phyloP scores from a whole-genome alignment of 2,329 filamentous ascomycete genomes.

The Phialophora verrucosa region DNA sequence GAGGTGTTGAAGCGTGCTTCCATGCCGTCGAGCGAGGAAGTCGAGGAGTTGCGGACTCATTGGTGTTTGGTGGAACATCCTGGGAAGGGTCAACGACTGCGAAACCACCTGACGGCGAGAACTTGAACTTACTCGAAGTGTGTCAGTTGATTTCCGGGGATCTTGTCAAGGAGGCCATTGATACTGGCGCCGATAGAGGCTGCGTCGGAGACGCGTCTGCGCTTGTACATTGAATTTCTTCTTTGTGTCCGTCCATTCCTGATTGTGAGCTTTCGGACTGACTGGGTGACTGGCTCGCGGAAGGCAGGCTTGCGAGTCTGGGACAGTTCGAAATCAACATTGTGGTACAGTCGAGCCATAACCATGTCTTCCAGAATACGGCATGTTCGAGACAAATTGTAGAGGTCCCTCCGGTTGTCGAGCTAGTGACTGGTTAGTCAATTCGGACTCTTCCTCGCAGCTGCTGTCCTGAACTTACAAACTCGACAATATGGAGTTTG shows the following conservation, averaged over 20 bases:
- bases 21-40: slow-evolving; percentile 27
- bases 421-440: slow-evolving; percentile 30
- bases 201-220: slow-evolving; percentile 25
- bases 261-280: slow-evolving; percentile 34
- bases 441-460: not conserved
- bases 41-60: slow-evolving; percentile 22
- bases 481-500: slow-evolving; percentile 37
- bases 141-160: slow-evolving; percentile 29
- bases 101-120: not conserved
- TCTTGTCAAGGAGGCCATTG: slow-evolving; percentile 28
- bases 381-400: slow-evolving; percentile 38
- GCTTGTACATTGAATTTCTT: slow-evolving; percentile 20
- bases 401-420: slow-evolving; percentile 36
- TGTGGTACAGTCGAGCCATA: slow-evolving; percentile 36
- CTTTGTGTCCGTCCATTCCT: slow-evolving; percentile 29
- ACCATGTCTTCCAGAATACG: slow-evolving; percentile 36
- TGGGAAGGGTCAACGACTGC: slow-evolving; percentile 1
- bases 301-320: slow-evolving; percentile 24
- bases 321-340: slow-evolving; percentile 33
- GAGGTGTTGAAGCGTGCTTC: slow-evolving; percentile 30
- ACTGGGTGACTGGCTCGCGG: slow-evolving; percentile 34
- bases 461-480: slow-evolving; percentile 31
- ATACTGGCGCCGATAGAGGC: slow-evolving; percentile 23
- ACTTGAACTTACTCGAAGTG: slow-evolving; percentile 28
- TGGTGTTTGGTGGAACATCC: slow-evolving; percentile 32